Evolutionary conservation across 257 asterid species (phyloP).

Genomic region (Lithospermum erythrorhizon): DNA sequence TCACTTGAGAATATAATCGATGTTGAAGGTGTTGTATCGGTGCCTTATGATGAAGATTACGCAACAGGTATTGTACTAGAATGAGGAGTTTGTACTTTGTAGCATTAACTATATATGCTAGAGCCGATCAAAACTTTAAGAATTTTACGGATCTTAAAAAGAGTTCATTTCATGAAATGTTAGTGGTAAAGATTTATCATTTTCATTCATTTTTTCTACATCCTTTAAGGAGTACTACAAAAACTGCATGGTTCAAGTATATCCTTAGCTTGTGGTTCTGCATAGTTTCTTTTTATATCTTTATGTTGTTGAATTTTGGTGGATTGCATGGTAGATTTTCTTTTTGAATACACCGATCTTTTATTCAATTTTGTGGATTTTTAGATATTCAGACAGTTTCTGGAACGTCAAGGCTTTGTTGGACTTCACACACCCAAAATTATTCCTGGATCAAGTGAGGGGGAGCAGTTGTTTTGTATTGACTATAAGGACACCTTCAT

Average conservation of each 20-base stretch:
- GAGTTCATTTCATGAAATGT: too few species aligned
- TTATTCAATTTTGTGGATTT: conserved; percentile 3
- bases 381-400: conserved; percentile 62
- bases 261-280: too few species aligned
- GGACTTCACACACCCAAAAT: conserved; percentile 78
- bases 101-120: not conserved
- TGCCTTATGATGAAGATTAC: conserved; percentile 49
- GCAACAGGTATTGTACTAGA: conserved; percentile 50
- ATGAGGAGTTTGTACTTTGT: not conserved
- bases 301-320: not conserved
- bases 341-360: not conserved
- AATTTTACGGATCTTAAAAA: too few species aligned
- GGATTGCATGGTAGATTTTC: not conserved
- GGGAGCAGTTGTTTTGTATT: conserved; percentile 78
- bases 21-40: conserved; percentile 58
- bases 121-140: not conserved
- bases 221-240: not conserved
- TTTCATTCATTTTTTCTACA: not conserved
- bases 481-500: conserved; percentile 79
- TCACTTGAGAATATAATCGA: conserved; percentile 70
- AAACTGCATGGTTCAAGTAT: not conserved
- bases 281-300: not conserved
- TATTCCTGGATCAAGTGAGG: conserved; percentile 91
- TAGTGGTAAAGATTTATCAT: not conserved
- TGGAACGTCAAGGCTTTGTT: conserved; percentile 49